Evolutionary conservation across 495 filamentous ascomycete genomes (phyloP).

Genomic region (Parathielavia hyrcaniae): DNA sequence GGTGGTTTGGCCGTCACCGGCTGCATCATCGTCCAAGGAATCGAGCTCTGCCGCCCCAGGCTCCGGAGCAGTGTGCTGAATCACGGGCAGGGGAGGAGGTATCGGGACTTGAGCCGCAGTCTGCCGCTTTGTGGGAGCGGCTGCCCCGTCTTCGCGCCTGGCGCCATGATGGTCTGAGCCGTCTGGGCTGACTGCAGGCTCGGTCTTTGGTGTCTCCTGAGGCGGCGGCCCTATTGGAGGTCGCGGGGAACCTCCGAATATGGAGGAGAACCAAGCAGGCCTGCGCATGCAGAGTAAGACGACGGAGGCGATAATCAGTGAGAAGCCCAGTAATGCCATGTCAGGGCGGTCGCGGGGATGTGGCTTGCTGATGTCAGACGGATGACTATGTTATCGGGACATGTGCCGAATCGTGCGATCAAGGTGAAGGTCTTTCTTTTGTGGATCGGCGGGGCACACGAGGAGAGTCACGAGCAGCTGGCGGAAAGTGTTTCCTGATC

Average conservation of each 20-base stretch:
- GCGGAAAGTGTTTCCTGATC: background rate
- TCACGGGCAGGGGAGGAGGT: slow-evolving; percentile 17
- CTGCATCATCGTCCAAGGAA: slow-evolving; percentile 15
- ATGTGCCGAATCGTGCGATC: background rate
- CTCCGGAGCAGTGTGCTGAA: slow-evolving; percentile 6
- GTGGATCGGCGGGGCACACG: background rate
- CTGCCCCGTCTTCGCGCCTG: background rate
- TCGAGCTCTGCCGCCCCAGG: slow-evolving; percentile 4
- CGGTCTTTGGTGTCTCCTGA: background rate
- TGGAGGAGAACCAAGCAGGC: slow-evolving; percentile 37
- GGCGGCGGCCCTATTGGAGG: slow-evolving; percentile 17
- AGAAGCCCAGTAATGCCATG: slow-evolving; percentile 51
- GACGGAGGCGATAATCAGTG: slow-evolving; percentile 49
- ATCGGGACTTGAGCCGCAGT: slow-evolving; percentile 14
- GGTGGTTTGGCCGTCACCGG: slow-evolving; percentile 35
- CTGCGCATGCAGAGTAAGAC: slow-evolving; percentile 46
- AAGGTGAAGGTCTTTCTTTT: background rate
- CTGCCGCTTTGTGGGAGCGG: background rate
- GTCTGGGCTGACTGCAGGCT: slow-evolving; percentile 8
- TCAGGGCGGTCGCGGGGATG: slow-evolving; percentile 15
- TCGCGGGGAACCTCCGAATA: slow-evolving; percentile 31
- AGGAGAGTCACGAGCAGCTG: background rate
- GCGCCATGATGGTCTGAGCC: background rate
- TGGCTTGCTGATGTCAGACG: slow-evolving; percentile 18
- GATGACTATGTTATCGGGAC: slow-evolving; percentile 21